Conservation (phyloP, 148 eudicot genomes). For the Rheum nobile region DNA sequence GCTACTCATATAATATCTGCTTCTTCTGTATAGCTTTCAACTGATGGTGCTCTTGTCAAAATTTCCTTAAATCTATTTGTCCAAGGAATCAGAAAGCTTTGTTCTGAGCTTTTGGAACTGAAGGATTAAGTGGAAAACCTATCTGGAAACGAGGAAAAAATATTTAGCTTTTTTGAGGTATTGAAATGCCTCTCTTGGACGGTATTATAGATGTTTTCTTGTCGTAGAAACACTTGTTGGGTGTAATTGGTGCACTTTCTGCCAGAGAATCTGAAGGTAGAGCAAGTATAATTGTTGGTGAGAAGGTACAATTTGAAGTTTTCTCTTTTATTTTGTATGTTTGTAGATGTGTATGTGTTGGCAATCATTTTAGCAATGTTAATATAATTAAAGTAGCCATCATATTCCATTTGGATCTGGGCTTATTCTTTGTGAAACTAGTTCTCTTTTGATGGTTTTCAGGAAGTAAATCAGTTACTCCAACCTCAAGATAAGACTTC, state of each 20-base stretch:
- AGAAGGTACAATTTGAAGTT: slow-evolving; percentile 38
- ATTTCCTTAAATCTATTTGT: slow-evolving; percentile 3
- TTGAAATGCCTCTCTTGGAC: not conserved
- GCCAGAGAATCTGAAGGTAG: slow-evolving; percentile 92
- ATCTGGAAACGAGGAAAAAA: slow-evolving; percentile 78
- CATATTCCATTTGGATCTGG: not conserved
- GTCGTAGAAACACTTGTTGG: not conserved
- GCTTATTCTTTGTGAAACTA: not conserved
- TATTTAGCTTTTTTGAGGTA: slow-evolving; percentile 87
- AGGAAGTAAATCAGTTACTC: slow-evolving; percentile 77
- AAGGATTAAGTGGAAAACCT: slow-evolving; percentile 96
- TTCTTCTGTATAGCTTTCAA: not conserved
- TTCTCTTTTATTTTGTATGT: not conserved
- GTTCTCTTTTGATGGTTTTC: slow-evolving; percentile 10
- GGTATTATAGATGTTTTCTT: not conserved
- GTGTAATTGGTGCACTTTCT: slow-evolving; percentile 57
- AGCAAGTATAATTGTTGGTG: slow-evolving; percentile 52
- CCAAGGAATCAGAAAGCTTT: slow-evolving; percentile 86
- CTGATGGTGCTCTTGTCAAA: not conserved
- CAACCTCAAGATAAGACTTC: slow-evolving; percentile 72
- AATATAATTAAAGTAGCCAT: not conserved
- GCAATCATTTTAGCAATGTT: too few species aligned
- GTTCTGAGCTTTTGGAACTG: slow-evolving; percentile 92
- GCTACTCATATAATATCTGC: too few species aligned
- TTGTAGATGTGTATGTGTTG: not conserved